Percentiles rank a stretch among this genome's conserved stretches.
phyloP scores from a whole-genome alignment of 306 rosid species.

The Casuarina cunninghamiana region DNA sequence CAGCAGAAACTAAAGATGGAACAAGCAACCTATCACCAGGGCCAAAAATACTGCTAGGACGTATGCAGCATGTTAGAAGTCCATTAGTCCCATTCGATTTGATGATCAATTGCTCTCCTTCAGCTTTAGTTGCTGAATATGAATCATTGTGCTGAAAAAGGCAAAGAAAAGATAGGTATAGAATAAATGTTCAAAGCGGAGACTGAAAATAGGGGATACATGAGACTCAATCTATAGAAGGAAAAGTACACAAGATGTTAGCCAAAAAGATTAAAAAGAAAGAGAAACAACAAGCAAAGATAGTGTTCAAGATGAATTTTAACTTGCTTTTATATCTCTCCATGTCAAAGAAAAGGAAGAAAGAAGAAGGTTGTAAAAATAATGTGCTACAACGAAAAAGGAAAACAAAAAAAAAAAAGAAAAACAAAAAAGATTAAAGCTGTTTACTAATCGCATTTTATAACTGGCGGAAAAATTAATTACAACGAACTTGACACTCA shows the following conservation, averaged over 20 bases:
- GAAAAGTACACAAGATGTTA: neutral
- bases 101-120: conserved; percentile 78
- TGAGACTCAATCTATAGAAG: neutral
- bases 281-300: neutral
- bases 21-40: conserved; percentile 88
- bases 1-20: conserved; percentile 75
- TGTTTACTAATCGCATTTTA: neutral
- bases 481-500: neutral
- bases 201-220: neutral
- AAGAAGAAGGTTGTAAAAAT: neutral
- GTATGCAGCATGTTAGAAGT: conserved; percentile 87
- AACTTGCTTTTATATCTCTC: neutral
- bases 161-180: conserved; percentile 14
- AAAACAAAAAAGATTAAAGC: neutral
- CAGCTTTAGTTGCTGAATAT: conserved; percentile 90
- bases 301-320: neutral
- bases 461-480: neutral
- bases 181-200: neutral
- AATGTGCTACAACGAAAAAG: neutral
- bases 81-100: conserved; percentile 80
- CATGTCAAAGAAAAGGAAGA: neutral
- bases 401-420: neutral
- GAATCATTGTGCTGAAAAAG: conserved; percentile 81
- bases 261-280: neutral
- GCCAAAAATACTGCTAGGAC: conserved; percentile 95